Evolutionary conservation across 371 early-diverging fungal species (phyloP).

Genomic region (Mucor sp.): DNA sequence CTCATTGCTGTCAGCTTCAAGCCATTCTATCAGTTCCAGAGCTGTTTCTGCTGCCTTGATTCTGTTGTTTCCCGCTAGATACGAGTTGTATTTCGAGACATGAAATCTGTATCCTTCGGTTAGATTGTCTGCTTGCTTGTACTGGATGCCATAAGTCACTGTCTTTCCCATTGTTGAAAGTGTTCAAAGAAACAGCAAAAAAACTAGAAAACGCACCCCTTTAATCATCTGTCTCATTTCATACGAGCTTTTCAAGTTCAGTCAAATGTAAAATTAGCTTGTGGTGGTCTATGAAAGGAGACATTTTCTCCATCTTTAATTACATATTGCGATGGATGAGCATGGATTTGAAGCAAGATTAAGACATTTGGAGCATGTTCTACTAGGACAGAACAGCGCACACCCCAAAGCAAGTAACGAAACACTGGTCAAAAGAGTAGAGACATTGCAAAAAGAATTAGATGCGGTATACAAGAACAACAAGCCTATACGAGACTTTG

Average conservation of each 20-base stretch:
- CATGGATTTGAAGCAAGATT: conserved; percentile 49
- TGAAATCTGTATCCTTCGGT: conserved; percentile 20
- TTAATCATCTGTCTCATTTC: neutral
- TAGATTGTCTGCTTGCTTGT: conserved; percentile 17
- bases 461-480: conserved; percentile 35
- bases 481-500: conserved; percentile 54
- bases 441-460: conserved; percentile 32
- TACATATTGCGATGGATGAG: conserved; percentile 34
- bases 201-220: neutral
- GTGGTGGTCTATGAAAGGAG: neutral
- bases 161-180: conserved; percentile 28
- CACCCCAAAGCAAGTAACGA: conserved; percentile 8
- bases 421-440: conserved; percentile 26
- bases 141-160: conserved; percentile 41
- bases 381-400: conserved; percentile 28
- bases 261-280: neutral
- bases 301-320: neutral
- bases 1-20: conserved; percentile 18
- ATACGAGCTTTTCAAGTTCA: neutral
- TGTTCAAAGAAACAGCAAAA: neutral
- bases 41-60: conserved; percentile 19
- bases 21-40: conserved; percentile 25
- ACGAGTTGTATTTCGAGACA: conserved; percentile 7
- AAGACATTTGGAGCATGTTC: conserved; percentile 45
- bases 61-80: neutral